Evolutionary conservation across 257 asterid genomes (phyloP).

Genomic region (Osmanthus fragrans): DNA sequence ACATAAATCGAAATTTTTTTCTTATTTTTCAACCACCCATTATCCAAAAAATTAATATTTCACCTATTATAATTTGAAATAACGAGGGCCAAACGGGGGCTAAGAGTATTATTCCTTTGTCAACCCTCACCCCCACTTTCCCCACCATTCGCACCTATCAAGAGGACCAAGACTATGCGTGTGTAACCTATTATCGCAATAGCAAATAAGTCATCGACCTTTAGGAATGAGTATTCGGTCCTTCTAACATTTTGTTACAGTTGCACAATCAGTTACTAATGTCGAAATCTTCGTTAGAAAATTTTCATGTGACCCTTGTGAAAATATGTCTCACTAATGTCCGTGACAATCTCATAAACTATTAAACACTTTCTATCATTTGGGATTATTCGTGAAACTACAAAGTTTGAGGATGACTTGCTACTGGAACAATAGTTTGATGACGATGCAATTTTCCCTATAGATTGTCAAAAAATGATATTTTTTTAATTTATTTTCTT

Average conservation of each 20-base stretch:
- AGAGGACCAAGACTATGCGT: background rate
- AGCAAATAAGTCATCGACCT: background rate
- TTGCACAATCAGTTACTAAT: too few relatives aligned
- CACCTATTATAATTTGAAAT: too few relatives aligned
- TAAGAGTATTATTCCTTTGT: background rate
- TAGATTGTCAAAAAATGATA: background rate
- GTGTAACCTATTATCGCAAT: background rate
- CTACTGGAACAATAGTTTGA: background rate
- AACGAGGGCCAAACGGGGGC: too few relatives aligned
- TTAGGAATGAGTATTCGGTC: background rate
- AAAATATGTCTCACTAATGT: background rate
- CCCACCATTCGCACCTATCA: background rate
- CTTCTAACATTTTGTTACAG: background rate
- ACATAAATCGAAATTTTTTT: too few relatives aligned
- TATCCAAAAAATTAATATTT: too few relatives aligned
- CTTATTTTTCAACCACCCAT: too few relatives aligned
- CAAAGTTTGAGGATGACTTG: background rate
- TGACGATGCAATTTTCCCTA: background rate
- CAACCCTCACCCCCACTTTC: background rate
- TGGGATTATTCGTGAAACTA: background rate
- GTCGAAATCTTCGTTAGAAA: too few relatives aligned
- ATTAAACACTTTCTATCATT: background rate
- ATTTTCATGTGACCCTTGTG: background rate
- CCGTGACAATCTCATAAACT: background rate
- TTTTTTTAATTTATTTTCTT: background rate